Evolutionary conservation across 805 yeast genomes (phyloP).

Genomic region (Ogataea paraovalis): DNA sequence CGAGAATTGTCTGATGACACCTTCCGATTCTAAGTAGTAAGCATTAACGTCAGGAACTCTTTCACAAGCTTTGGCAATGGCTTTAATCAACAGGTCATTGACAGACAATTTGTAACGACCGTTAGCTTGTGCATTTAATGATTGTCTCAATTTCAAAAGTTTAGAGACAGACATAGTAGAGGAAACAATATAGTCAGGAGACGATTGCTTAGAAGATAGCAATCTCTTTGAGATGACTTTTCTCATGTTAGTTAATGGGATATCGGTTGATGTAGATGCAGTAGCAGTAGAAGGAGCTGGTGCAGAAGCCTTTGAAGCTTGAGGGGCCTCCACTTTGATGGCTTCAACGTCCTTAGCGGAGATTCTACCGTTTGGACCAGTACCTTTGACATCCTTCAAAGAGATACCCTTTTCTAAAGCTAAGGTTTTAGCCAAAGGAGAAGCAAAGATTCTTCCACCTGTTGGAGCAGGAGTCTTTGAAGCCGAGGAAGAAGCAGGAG

Average conservation of each 20-base stretch:
- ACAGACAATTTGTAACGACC: slow-evolving; percentile 89
- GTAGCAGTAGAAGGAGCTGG: slow-evolving; percentile 40
- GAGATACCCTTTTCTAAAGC: slow-evolving; percentile 92
- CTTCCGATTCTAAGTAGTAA: slow-evolving; percentile 86
- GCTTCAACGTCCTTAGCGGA: slow-evolving; percentile 85
- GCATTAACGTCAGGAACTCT: slow-evolving; percentile 94
- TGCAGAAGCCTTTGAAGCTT: slow-evolving; percentile 38
- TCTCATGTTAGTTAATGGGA: slow-evolving; percentile 89
- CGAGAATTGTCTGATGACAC: slow-evolving; percentile 86
- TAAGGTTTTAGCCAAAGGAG: slow-evolving; percentile 90
- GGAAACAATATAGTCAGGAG: slow-evolving; percentile 91
- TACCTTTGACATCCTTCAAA: slow-evolving; percentile 77
- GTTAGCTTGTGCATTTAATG: slow-evolving; percentile 79
- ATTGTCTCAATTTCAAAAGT: slow-evolving; percentile 84
- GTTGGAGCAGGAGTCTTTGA: slow-evolving; percentile 37
- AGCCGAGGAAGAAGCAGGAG: slow-evolving; percentile 22
- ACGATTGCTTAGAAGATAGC: slow-evolving; percentile 74
- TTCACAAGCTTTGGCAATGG: slow-evolving; percentile 82
- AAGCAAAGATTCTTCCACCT: slow-evolving; percentile 78
- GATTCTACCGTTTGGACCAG: slow-evolving; percentile 96
- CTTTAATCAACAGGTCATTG: slow-evolving; percentile 92
- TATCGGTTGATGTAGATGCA: slow-evolving; percentile 62
- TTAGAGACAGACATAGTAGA: slow-evolving; percentile 84
- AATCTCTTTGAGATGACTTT: slow-evolving; percentile 88
- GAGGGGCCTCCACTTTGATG: slow-evolving; percentile 39